Percentiles rank a stretch among this genome's conserved stretches.
Conservation (phyloP, 179 eudicot genomes). For the Actinidia arguta region DNA sequence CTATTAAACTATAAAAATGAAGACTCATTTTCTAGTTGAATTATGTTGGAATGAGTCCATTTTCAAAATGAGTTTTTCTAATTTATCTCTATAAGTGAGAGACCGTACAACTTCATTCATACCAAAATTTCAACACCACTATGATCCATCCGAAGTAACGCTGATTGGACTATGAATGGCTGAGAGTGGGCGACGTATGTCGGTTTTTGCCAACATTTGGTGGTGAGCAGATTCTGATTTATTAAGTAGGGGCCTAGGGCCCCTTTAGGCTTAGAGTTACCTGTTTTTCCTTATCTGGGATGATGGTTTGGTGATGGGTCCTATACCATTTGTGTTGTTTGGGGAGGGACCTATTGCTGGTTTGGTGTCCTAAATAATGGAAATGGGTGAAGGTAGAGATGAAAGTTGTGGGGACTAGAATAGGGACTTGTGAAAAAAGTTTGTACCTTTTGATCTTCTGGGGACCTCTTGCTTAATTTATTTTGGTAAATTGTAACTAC, state of each 20-base stretch:
- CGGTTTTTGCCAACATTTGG: slow-evolving; percentile 33
- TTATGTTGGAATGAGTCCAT: too few species aligned
- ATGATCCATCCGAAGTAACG: too few species aligned
- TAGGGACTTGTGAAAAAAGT: slow-evolving; percentile 9
- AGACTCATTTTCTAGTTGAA: too few species aligned
- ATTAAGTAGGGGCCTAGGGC: background rate
- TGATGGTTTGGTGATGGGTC: background rate
- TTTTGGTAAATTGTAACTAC: background rate
- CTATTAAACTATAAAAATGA: too few species aligned
- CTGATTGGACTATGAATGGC: background rate
- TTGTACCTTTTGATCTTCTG: background rate
- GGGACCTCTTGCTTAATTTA: background rate
- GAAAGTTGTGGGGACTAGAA: background rate
- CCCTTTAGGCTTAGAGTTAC: background rate
- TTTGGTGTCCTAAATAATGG: slow-evolving; percentile 2
- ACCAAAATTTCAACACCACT: too few species aligned
- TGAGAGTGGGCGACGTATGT: slow-evolving; percentile 38
- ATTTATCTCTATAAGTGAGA: too few species aligned
- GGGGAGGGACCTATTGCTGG: background rate
- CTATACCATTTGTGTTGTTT: background rate
- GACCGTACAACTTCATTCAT: too few species aligned
- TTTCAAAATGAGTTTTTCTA: too few species aligned
- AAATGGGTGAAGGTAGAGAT: background rate
- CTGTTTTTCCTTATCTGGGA: too few species aligned
- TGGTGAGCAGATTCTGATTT: slow-evolving; percentile 34